These are phyloP conservation scores for Cladosporium cucumerinum DNA, from an alignment of 2,329 filamentous ascomycete genomes.

Conservation along the genomic window DNA sequence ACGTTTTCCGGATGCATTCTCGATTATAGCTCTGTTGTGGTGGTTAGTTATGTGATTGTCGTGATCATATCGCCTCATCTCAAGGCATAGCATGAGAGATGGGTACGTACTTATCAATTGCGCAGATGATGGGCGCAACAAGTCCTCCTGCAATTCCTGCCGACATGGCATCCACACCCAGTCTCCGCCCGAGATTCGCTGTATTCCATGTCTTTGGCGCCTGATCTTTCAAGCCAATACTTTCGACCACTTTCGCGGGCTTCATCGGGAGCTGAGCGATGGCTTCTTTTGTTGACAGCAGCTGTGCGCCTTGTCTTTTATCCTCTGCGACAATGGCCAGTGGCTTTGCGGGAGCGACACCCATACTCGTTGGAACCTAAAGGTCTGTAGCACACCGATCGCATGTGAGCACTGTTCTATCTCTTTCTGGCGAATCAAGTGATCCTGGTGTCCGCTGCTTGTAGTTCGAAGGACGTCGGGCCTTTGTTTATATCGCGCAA, in stretches of 20 bases:
- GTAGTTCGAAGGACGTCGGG: background rate
- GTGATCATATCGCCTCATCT: background rate
- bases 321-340: constrained; percentile 17
- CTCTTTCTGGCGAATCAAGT: background rate
- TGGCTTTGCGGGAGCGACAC: constrained; percentile 22
- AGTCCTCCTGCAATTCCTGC: constrained; percentile 69
- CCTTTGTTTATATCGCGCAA: background rate
- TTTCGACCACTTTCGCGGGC: background rate
- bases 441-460: background rate
- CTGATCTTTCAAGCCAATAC: constrained; percentile 9
- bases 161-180: constrained; percentile 66
- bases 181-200: constrained; percentile 62
- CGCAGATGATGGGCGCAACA: constrained; percentile 79
- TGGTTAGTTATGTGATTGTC: background rate
- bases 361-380: constrained; percentile 26
- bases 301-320: constrained; percentile 1
- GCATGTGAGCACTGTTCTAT: constrained; percentile 13
- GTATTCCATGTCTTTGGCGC: constrained; percentile 63
- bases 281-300: constrained; percentile 5
- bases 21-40: constrained; percentile 65
- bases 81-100: background rate
- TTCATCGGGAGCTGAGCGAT: constrained; percentile 4
- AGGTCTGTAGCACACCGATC: constrained; percentile 17
- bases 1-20: constrained; percentile 70
- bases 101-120: constrained; percentile 72